Conservation (phyloP, 306 rosid species). For the Quercus cerris region DNA sequence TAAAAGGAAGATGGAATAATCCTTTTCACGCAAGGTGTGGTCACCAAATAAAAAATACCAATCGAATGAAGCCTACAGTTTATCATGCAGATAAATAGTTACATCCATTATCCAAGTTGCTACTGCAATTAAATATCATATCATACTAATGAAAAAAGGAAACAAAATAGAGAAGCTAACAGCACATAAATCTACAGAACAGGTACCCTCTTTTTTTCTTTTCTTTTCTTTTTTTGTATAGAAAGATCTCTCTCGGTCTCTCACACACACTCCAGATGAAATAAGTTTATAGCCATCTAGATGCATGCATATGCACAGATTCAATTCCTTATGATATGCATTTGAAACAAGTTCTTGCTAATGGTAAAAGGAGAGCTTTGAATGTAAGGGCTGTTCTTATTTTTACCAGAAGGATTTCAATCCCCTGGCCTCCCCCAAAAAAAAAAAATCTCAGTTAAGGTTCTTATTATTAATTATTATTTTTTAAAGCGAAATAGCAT, state of each 20-base stretch:
- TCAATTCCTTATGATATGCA: background rate
- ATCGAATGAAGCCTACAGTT: background rate
- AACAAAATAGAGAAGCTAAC: background rate
- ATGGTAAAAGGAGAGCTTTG: background rate
- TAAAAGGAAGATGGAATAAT: background rate
- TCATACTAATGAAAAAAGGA: background rate
- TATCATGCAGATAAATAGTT: background rate
- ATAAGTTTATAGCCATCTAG: background rate
- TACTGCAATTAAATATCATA: background rate
- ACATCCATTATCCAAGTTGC: background rate
- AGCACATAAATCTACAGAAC: background rate
- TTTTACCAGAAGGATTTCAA: background rate
- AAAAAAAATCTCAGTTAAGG: background rate
- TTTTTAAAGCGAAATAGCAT: too few species aligned
- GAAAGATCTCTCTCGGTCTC: too few species aligned
- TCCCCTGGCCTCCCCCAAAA: background rate
- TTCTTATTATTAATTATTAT: too few species aligned
- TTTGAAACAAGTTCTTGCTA: background rate
- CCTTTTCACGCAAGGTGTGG: background rate
- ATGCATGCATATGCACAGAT: background rate
- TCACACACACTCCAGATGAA: background rate
- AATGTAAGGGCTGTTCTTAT: background rate
- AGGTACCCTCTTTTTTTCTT: background rate
- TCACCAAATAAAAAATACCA: background rate
- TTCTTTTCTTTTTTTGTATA: background rate